phyloP scores from a whole-genome alignment of 352 stramenopile species.

The Phytophthora idaei region DNA sequence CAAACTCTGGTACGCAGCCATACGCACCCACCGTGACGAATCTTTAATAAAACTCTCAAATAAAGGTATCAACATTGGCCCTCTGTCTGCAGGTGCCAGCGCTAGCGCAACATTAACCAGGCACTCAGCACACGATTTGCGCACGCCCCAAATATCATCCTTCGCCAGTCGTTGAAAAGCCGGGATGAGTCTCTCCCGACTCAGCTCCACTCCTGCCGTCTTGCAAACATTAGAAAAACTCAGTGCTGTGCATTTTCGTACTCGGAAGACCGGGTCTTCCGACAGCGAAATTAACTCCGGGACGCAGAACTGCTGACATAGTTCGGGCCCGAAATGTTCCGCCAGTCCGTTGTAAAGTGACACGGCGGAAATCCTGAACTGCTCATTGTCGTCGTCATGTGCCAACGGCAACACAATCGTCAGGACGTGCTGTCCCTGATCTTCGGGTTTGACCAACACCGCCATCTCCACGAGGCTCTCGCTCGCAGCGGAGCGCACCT shows the following conservation, averaged over 20 bases:
- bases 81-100: slow-evolving; percentile 71
- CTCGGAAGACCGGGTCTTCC: slow-evolving; percentile 93
- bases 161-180: slow-evolving; percentile 90
- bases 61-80: slow-evolving; percentile 86
- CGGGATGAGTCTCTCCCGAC: slow-evolving; percentile 87
- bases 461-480: slow-evolving; percentile 90
- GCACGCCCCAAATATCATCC: slow-evolving; percentile 95
- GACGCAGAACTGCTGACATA: slow-evolving; percentile 94
- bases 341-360: slow-evolving; percentile 93
- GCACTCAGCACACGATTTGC: slow-evolving; percentile 92
- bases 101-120: slow-evolving; percentile 89
- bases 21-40: slow-evolving; percentile 92
- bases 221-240: slow-evolving; percentile 92
- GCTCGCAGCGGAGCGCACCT: slow-evolving; percentile 87
- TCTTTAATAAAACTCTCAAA: slow-evolving; percentile 90
- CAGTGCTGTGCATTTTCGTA: slow-evolving; percentile 92
- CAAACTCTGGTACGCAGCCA: slow-evolving; percentile 94
- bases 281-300: slow-evolving; percentile 92
- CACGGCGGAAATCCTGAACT: slow-evolving; percentile 93
- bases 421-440: slow-evolving; percentile 91
- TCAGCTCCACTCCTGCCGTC: slow-evolving; percentile 75
- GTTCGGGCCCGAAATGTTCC: slow-evolving; percentile 82
- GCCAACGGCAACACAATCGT: slow-evolving; percentile 93
- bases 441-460: slow-evolving; percentile 79
- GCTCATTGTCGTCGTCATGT: slow-evolving; percentile 91